Base-by-base conservation (phyloP, 345 rosid species). In the Psidium guajava region DNA sequence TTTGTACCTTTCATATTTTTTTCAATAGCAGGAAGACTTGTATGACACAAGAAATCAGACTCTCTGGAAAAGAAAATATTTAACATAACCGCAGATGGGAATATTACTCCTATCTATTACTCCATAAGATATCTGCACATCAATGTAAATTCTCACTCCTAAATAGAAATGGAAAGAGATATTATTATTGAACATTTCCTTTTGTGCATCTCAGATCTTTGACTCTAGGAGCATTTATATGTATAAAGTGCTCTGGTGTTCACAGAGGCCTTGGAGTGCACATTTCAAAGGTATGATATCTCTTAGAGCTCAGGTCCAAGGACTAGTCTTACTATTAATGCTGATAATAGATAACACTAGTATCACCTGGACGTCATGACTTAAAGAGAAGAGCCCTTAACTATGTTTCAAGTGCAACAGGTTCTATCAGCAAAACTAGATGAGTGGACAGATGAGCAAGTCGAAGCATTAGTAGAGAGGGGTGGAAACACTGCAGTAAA, bases 181-280 rank as follows among this genome's bases (percentile, higher is more conserved):
- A 69, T 69, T 69, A 69, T 69, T 22, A 52, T 85, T 87, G 83
- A 90, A 81, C 53, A 56, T 57, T n/a, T 85, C 80, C 50, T 86
- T 87, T 90, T 53, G 28, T 88, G 85, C 64, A 77, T 87, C 69
- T 87, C 94, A 97, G 99, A 88, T 97, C 99, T 22, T 64, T 93
- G 87, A 96, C 86, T 83, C 86, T 89, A 22, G 99, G 99, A 89
- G 98, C 94, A 20, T 92, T 94, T 89, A 91, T 97, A 88, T 97
- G 99, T 92, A 97, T 97, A 73, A 97, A 97, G 91, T 97, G 99
- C 88, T 96, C 99, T 83, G 99, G 99, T 86, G 90, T 95, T 55
- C 99, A 97, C 89, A 91, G 99, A 90, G 94, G 99, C 94, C 99
- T 97, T 89, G 99, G 99, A 84, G 98, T 94, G 82, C 99, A 97